A percentile compares a stretch with the other conserved stretches of the same genome.
Conservation (phyloP, 2,329 filamentous ascomycete genomes). For the Xenoacremonium recifei region DNA sequence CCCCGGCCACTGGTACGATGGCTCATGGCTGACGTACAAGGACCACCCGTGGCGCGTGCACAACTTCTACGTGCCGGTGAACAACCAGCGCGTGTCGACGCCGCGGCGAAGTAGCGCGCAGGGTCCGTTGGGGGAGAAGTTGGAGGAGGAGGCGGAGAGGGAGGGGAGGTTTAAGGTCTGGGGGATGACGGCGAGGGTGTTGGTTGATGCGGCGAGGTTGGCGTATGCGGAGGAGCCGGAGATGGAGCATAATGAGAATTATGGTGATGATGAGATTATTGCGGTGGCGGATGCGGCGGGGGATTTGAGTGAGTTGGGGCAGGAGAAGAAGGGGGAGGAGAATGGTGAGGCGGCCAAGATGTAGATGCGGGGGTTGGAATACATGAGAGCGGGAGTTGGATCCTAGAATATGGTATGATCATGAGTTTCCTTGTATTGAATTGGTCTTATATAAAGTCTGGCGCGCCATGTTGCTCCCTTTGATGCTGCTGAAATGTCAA, state of each 20-base stretch:
- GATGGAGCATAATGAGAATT: constrained; percentile 66
- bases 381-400: too few relatives aligned
- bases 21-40: constrained; percentile 78
- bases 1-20: constrained; percentile 76
- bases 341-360: constrained; percentile 32
- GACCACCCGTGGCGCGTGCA: constrained; percentile 79
- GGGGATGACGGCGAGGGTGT: constrained; percentile 89
- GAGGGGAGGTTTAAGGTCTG: constrained; percentile 75
- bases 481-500: too few relatives aligned
- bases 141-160: constrained; percentile 47
- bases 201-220: constrained; percentile 83
- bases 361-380: too few relatives aligned
- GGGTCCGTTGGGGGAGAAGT: constrained; percentile 40
- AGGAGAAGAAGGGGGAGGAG: constrained; percentile 24
- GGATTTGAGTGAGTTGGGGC: constrained; percentile 40
- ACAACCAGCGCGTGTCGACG: constrained; percentile 65
- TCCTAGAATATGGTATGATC: too few relatives aligned
- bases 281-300: constrained; percentile 44
- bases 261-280: constrained; percentile 54
- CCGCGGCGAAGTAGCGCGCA: constrained; percentile 46
- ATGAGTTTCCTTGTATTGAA: too few relatives aligned
- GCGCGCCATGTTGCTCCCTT: too few relatives aligned
- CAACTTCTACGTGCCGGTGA: constrained; percentile 86
- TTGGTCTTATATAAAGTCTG: too few relatives aligned
- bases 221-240: constrained; percentile 82